phyloP scores from a whole-genome alignment of 441 rosid genomes.

The Hypseocharis bilobata region DNA sequence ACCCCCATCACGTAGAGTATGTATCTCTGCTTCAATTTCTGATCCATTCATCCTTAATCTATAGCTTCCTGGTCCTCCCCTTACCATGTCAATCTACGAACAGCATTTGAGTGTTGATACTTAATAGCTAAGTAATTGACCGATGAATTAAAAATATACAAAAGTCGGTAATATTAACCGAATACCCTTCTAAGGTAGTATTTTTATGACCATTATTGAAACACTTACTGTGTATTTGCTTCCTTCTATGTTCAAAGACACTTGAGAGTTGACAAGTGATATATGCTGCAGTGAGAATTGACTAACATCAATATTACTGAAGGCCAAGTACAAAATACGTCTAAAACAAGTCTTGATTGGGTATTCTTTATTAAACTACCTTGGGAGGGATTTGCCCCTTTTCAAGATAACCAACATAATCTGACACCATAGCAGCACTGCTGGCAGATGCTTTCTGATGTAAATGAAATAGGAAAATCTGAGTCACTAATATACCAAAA shows the following conservation, averaged over 20 bases:
- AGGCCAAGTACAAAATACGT: not conserved
- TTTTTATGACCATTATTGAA: slow-evolving; percentile 18
- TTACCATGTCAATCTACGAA: slow-evolving; percentile 77
- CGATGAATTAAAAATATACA: not conserved
- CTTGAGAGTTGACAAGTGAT: slow-evolving; percentile 92
- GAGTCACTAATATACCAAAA: not conserved
- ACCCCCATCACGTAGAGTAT: slow-evolving; percentile 98
- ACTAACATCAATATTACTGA: slow-evolving; percentile 21
- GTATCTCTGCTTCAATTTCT: slow-evolving; percentile 92
- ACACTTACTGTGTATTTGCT: slow-evolving; percentile 78
- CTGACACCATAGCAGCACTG: slow-evolving; percentile 93
- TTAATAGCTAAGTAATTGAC: not conserved
- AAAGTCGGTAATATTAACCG: not conserved
- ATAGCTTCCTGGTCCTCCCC: slow-evolving; percentile 96
- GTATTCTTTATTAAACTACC: slow-evolving; percentile 35
- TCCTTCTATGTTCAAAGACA: slow-evolving; percentile 97
- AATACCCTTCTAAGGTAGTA: slow-evolving; percentile 9
- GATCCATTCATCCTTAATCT: slow-evolving; percentile 80
- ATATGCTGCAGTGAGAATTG: slow-evolving; percentile 60
- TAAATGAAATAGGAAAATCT: slow-evolving; percentile 19
- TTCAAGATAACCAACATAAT: slow-evolving; percentile 94
- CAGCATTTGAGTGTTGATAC: slow-evolving; percentile 19
- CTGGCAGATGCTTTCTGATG: slow-evolving; percentile 91
- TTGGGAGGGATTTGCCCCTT: slow-evolving; percentile 99
- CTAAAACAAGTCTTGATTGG: not conserved